Evolutionary conservation across 345 rosid species (phyloP).

Genomic region (Murraya paniculata): DNA sequence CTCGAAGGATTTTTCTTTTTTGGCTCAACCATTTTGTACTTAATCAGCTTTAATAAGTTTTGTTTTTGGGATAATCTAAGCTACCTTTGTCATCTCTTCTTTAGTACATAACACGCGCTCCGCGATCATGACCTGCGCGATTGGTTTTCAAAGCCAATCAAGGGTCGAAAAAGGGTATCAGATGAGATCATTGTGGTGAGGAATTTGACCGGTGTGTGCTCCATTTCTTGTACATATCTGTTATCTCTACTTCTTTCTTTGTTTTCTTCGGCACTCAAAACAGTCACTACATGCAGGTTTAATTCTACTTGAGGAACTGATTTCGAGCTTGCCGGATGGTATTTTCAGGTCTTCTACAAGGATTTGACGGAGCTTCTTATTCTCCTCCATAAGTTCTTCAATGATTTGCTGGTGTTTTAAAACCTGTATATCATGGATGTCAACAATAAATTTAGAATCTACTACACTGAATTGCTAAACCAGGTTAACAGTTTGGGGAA

Average conservation of each 20-base stretch:
- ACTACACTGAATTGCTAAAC: not conserved
- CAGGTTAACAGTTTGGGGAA: not conserved
- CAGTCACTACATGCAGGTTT: slow-evolving; percentile 61
- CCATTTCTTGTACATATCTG: not conserved
- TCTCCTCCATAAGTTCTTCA: slow-evolving; percentile 76
- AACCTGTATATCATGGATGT: slow-evolving; percentile 35
- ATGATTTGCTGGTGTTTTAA: slow-evolving; percentile 79
- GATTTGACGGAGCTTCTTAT: slow-evolving; percentile 67
- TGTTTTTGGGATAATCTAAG: not conserved
- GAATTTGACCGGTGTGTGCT: slow-evolving; percentile 4
- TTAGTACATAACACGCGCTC: not conserved
- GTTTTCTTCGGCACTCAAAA: slow-evolving; percentile 89
- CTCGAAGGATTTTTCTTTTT: too few species aligned
- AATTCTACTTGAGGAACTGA: slow-evolving; percentile 35
- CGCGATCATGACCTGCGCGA: not conserved
- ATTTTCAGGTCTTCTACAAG: slow-evolving; percentile 77
- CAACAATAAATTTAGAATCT: not conserved
- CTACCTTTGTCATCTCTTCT: not conserved
- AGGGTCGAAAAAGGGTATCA: slow-evolving; percentile 1
- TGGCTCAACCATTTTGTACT: not conserved
- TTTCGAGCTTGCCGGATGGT: slow-evolving; percentile 61
- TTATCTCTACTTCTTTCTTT: slow-evolving; percentile 48
- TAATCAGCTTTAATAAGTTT: not conserved
- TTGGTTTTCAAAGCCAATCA: not conserved
- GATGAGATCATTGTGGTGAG: not conserved